Conservation (phyloP, 2,329 filamentous ascomycete genomes). For the Ilyonectria robusta region DNA sequence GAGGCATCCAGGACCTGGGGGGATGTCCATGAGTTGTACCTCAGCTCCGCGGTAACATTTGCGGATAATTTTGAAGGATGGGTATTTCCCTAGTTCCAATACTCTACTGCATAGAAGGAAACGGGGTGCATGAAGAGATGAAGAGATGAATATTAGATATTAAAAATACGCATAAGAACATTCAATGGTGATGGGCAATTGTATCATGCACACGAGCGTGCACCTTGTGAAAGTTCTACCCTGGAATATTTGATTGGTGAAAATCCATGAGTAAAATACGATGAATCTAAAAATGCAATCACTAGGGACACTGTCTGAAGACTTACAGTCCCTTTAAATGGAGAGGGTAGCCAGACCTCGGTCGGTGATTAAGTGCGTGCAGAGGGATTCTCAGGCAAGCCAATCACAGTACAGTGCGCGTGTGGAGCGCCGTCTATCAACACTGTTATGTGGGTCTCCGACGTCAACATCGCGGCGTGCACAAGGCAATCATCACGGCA, state of each 20-base stretch:
- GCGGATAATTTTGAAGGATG: constrained; percentile 81
- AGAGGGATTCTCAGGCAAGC: background rate
- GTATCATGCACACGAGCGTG: background rate
- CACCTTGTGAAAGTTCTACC: background rate
- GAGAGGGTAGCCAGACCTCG: background rate
- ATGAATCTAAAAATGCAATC: no score
- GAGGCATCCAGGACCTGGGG: constrained; percentile 83
- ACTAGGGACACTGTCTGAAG: no score
- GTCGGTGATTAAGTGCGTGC: constrained; percentile 18
- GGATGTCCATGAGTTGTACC: constrained; percentile 75
- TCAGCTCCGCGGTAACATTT: constrained; percentile 79
- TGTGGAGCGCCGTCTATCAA: background rate
- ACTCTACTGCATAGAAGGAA: background rate
- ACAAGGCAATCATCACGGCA: constrained; percentile 36
- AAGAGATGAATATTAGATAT: background rate
- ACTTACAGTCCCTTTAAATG: no score
- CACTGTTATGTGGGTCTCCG: constrained; percentile 38
- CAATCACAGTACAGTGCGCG: constrained; percentile 9
- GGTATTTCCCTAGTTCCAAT: constrained; percentile 56
- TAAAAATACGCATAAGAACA: background rate
- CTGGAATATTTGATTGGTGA: no score
- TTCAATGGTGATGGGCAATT: background rate
- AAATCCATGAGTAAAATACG: no score
- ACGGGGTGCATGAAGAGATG: background rate
- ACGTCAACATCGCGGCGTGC: constrained; percentile 37